These are phyloP conservation scores for Xylaria hypoxylon DNA, from an alignment of 2,329 filamentous ascomycete species.

Conservation along the genomic window DNA sequence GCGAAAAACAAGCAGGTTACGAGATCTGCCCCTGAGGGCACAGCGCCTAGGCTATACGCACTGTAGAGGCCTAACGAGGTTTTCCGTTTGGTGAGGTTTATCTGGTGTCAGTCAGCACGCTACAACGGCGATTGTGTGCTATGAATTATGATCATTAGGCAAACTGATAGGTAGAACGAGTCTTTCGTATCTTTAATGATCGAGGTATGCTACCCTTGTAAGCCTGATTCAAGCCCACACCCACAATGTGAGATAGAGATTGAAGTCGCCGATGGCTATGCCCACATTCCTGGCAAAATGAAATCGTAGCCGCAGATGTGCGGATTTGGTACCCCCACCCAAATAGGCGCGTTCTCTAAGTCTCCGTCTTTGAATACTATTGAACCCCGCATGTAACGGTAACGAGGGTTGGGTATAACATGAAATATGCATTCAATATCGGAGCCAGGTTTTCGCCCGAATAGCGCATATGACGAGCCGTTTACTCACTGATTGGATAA, in stretches of 20 bases:
- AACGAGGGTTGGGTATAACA: background rate
- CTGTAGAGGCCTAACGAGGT: constrained; percentile 34
- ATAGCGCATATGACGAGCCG: background rate
- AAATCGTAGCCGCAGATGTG: background rate
- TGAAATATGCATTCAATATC: background rate
- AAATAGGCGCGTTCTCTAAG: background rate
- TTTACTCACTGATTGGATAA: background rate
- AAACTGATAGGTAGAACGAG: constrained; percentile 2
- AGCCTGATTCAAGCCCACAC: background rate
- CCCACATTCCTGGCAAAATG: background rate
- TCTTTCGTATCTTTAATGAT: background rate
- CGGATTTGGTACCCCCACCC: background rate
- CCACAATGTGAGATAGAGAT: background rate
- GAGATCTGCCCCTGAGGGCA: constrained; percentile 50
- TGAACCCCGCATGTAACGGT: constrained; percentile 30
- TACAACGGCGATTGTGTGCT: background rate
- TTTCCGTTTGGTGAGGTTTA: background rate
- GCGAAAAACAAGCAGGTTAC: constrained; percentile 56
- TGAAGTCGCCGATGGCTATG: background rate
- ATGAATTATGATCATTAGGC: background rate
- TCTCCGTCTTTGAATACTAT: background rate
- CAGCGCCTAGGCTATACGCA: constrained; percentile 55
- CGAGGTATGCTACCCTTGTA: background rate
- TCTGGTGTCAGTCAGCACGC: background rate
- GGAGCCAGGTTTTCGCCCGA: background rate